These are phyloP conservation scores for Umbelopsis vinacea DNA, from an alignment of 192 early-diverging fungal species.

Conservation along the genomic window DNA sequence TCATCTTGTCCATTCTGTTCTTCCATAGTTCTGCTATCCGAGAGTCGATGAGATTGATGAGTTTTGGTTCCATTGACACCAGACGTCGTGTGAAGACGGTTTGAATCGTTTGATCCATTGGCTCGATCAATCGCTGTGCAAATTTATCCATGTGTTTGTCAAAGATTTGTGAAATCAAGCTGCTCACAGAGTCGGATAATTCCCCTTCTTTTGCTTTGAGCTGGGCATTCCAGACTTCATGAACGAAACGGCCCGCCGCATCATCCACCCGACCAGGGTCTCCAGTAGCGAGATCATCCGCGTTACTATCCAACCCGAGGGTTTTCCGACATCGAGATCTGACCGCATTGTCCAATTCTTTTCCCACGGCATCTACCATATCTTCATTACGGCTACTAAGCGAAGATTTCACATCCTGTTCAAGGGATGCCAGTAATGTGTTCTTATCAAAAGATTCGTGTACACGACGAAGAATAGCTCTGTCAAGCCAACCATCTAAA, in stretches of 20 bases:
- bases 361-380: neutral
- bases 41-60: neutral
- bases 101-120: slow-evolving; percentile 10
- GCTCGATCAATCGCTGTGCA: neutral
- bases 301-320: neutral
- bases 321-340: slow-evolving; percentile 4
- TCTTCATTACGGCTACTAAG: neutral
- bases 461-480: slow-evolving; percentile 1
- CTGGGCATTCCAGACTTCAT: slow-evolving; percentile 2
- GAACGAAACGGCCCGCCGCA: slow-evolving; percentile 18
- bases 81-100: slow-evolving; percentile 3
- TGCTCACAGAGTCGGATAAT: neutral
- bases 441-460: slow-evolving; percentile 12
- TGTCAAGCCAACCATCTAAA: slow-evolving; percentile 15
- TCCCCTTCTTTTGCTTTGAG: neutral
- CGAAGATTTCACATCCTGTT: neutral
- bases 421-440: neutral
- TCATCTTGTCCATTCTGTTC: slow-evolving; percentile 12
- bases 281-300: neutral
- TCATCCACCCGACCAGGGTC: neutral
- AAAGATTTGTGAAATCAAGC: neutral
- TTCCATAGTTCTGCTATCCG: slow-evolving; percentile 19
- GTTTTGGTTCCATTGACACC: slow-evolving; percentile 4
- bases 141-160: slow-evolving; percentile 10
- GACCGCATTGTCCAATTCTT: slow-evolving; percentile 5